phyloP scores from a whole-genome alignment of 2,329 filamentous ascomycete genomes.

The Aureobasidium sp. region DNA sequence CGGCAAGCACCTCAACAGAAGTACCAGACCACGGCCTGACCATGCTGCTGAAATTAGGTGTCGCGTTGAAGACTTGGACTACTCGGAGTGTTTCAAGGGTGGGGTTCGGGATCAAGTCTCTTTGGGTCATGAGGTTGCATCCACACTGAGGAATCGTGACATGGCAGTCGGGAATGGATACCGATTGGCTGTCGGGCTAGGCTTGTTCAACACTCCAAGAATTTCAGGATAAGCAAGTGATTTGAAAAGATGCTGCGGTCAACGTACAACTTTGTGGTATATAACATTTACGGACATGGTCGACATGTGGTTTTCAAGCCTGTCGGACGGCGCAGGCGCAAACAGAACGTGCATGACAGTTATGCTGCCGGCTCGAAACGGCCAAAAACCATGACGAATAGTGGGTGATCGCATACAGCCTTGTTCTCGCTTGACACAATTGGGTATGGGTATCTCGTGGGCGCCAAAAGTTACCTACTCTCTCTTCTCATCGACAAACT shows the following conservation, averaged over 20 bases:
- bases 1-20: slow-evolving; percentile 9
- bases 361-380: slow-evolving; percentile 10
- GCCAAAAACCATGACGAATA: slow-evolving; percentile 10
- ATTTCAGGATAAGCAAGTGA: slow-evolving; percentile 5
- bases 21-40: slow-evolving; percentile 6
- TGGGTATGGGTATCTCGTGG: neutral
- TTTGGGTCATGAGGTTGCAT: slow-evolving; percentile 14
- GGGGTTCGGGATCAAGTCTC: slow-evolving; percentile 8
- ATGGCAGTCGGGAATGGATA: neutral
- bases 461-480: slow-evolving; percentile 14
- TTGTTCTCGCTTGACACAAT: neutral
- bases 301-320: neutral
- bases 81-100: slow-evolving; percentile 12
- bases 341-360: slow-evolving; percentile 11
- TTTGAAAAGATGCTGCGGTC: slow-evolving; percentile 8
- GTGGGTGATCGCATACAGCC: neutral
- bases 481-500: slow-evolving; percentile 16
- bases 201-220: slow-evolving; percentile 15
- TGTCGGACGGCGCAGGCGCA: slow-evolving; percentile 9
- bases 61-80: slow-evolving; percentile 3
- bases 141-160: neutral
- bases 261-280: slow-evolving; percentile 4
- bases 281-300: slow-evolving; percentile 7
- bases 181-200: slow-evolving; percentile 7
- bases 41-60: slow-evolving; percentile 7